A percentile compares a stretch with the other conserved stretches of the same genome.
These are phyloP conservation scores for Fusarium sp. DNA, from an alignment of 2,329 filamentous ascomycete genomes.

Conservation along the genomic window DNA sequence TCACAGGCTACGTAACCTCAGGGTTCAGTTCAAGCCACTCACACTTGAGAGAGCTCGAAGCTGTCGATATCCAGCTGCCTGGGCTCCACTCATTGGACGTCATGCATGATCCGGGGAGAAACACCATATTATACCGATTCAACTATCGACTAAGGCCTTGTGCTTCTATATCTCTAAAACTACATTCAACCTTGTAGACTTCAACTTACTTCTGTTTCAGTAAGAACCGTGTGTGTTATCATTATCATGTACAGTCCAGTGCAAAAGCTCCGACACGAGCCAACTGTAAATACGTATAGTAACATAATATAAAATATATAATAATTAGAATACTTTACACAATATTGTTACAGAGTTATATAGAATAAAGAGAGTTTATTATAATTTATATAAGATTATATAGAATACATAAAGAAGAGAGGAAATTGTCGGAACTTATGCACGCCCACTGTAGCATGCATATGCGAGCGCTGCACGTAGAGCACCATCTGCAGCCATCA, in stretches of 20 bases:
- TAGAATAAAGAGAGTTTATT: too few relatives aligned
- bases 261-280: too few relatives aligned
- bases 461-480: slow-evolving; percentile 20
- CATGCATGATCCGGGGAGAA: slow-evolving; percentile 26
- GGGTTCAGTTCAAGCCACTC: slow-evolving; percentile 40
- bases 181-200: neutral
- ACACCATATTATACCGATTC: neutral
- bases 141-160: too few relatives aligned
- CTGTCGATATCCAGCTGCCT: slow-evolving; percentile 20
- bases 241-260: too few relatives aligned
- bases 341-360: too few relatives aligned
- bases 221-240: slow-evolving; percentile 16
- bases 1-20: slow-evolving; percentile 22
- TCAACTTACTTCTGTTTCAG: neutral
- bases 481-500: slow-evolving; percentile 16
- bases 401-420: too few relatives aligned
- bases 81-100: slow-evolving; percentile 32
- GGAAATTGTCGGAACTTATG: too few relatives aligned
- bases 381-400: too few relatives aligned
- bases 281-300: too few relatives aligned
- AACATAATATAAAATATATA: too few relatives aligned
- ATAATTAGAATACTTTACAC: too few relatives aligned
- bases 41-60: slow-evolving; percentile 18
- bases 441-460: too few relatives aligned
- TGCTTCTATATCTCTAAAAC: neutral